Evolutionary conservation across 352 stramenopile species (phyloP), one percentile per base, ranked within the genome.

Genomic region (Phytopythium vexans): DNA sequence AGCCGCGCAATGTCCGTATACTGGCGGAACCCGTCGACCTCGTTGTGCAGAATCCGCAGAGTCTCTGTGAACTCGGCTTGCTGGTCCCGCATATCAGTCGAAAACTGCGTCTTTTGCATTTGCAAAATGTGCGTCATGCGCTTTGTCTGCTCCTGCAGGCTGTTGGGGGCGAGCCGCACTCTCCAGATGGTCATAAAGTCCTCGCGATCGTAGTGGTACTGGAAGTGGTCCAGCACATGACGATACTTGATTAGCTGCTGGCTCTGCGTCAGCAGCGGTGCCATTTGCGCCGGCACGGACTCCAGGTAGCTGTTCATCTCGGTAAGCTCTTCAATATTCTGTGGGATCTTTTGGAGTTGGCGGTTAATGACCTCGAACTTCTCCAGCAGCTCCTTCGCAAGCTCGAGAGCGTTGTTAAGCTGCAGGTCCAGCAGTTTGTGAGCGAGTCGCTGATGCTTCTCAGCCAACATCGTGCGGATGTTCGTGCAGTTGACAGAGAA

Each of bases 281-380:
- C 67, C 11, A 94, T 62, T 44, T 92, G 82, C 3, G 64, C 45
- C 0, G 72, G 64, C 1, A 95, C 82, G 32, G 71, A 75, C 48
- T 93, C 86, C 33, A 96, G 70, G 49, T 94, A 97, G 7, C 79
- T 60, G 41, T 74, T 87, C 77, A 97, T 85, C 38, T 97, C 88
- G 0, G 82, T 93, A 27, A 97, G 65, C 56, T 97, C 82, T 56
- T 98, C 92, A 47, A 98, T 97, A 60, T 97, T 95, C 44, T 91
- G 77, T 10, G 90, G 88, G 7, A 89, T 78, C 58, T 89, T 92
- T 54, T 88, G 86, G 16, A 96, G 70, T 54, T 92, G 83, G 5
- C 82, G 69, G 39, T 94, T 90, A 45, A 95, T 89, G 31, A 77
- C 68, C 37, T 95, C 86, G 45, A 89, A 92, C 41, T 93, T 92